These are phyloP conservation scores for Penicillium diatomitis DNA, from an alignment of 495 filamentous ascomycete species.

Conservation along the genomic window DNA sequence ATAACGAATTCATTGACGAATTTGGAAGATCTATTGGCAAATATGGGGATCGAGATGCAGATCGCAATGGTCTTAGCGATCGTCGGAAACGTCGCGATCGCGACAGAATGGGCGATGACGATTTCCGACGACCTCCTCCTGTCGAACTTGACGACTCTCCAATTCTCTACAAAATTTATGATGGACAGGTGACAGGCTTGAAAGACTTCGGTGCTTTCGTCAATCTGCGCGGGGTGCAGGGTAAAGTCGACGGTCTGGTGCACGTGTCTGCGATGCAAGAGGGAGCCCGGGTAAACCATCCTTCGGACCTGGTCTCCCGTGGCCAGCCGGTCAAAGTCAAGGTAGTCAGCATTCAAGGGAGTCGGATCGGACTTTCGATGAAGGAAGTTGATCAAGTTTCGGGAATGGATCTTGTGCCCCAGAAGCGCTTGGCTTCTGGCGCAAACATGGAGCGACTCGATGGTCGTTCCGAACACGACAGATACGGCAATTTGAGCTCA, in stretches of 20 bases:
- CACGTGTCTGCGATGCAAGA: slow-evolving; percentile 93
- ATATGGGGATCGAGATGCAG: slow-evolving; percentile 32
- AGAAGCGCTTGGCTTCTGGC: slow-evolving; percentile 75
- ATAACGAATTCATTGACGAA: slow-evolving; percentile 54
- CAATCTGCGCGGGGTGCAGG: slow-evolving; percentile 75
- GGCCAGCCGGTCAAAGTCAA: slow-evolving; percentile 90
- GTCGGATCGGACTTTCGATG: slow-evolving; percentile 82
- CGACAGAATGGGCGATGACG: slow-evolving; percentile 46
- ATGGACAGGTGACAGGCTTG: slow-evolving; percentile 79
- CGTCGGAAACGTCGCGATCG: slow-evolving; percentile 32
- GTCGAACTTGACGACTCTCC: slow-evolving; percentile 76
- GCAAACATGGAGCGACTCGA: slow-evolving; percentile 82
- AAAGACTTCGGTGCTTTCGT: slow-evolving; percentile 97
- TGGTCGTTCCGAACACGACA: slow-evolving; percentile 35
- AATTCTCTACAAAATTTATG: slow-evolving; percentile 78
- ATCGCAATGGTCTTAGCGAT: slow-evolving; percentile 32
- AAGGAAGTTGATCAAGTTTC: slow-evolving; percentile 93
- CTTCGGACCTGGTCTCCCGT: slow-evolving; percentile 71
- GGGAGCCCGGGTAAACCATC: slow-evolving; percentile 81
- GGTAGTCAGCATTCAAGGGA: slow-evolving; percentile 75
- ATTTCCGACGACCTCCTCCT: slow-evolving; percentile 60
- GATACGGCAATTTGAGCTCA: slow-evolving; percentile 50
- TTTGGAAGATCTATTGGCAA: slow-evolving; percentile 43
- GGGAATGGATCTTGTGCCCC: slow-evolving; percentile 74
- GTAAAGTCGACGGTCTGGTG: slow-evolving; percentile 87